Conservation (phyloP, 1,284 basidiomycete species). For the Rhodotorula sp. region DNA sequence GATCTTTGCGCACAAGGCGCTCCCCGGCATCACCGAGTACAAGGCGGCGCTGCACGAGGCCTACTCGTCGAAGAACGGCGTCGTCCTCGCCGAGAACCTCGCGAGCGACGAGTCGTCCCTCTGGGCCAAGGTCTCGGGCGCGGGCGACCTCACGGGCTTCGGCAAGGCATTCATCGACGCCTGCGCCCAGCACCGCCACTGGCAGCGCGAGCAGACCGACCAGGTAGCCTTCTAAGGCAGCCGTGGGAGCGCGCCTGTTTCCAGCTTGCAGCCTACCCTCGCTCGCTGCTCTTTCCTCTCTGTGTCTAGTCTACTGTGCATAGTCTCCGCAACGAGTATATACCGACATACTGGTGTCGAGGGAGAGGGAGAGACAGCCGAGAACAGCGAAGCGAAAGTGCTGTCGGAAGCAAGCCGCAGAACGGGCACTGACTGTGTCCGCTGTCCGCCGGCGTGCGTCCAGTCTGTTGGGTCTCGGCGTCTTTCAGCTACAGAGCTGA, state of each 20-base stretch:
- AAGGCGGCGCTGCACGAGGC: slow-evolving; percentile 38
- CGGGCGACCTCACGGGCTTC: slow-evolving; percentile 36
- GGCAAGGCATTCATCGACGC: slow-evolving; percentile 42
- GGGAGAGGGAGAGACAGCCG: no score
- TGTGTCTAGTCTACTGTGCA: no score
- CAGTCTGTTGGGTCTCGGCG: no score
- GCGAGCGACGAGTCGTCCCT: slow-evolving; percentile 30
- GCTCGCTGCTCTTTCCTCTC: no score
- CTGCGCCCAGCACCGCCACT: slow-evolving; percentile 40
- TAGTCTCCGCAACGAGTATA: no score
- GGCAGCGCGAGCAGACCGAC: slow-evolving; percentile 29
- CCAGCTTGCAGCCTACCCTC: no score
- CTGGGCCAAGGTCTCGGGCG: slow-evolving; percentile 42
- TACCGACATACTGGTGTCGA: no score
- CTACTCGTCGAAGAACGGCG: slow-evolving; percentile 42
- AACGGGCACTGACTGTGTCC: no score
- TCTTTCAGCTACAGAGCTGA: no score
- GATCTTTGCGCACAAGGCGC: slow-evolving; percentile 41
- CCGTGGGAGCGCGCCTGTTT: background rate
- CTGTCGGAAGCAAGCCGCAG: no score
- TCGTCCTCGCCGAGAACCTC: slow-evolving; percentile 44
- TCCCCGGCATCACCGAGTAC: slow-evolving; percentile 40
- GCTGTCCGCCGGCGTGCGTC: no score
- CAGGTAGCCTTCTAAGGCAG: slow-evolving; percentile 26
- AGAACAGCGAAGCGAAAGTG: no score